Evolutionary conservation across 345 rosid genomes (phyloP), one percentile per base, ranked within the genome.

Genomic region (Lumnitzera littorea): DNA sequence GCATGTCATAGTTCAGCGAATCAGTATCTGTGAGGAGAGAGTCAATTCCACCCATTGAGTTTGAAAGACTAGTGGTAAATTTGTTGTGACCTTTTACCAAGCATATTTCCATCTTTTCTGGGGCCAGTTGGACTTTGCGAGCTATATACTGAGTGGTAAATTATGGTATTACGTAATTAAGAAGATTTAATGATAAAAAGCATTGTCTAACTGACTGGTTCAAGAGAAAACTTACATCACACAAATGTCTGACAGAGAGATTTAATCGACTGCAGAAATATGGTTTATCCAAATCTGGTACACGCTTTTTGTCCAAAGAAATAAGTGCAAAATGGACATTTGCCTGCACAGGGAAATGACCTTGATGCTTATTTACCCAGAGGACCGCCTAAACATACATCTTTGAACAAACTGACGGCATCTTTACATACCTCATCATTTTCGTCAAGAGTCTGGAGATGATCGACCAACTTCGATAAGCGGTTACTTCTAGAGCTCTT

Each of bases 271-370:
- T 82, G 73, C 87, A 75, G 31, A 92, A 81, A 73, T 85, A 87
- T 55, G 94, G 96, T 65, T 81, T 82, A 71, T 76, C 82, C 79
- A 92, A 84, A 64, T 68, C 80, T 31, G 82, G 82, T 47, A 70
- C 68, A 70, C 68, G 70, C 72, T 80, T 67, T 62, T 79, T 72
- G 43, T 92, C 89, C 62, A 81, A 43, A 25, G 96, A 76, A 72
- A 87, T 70, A 74, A 89, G 98, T 87, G 70, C 81, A 73, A 89
- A 81, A 75, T 82, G 84, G 65, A 89, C 69, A 66, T 82, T 87
- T 58, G 76, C 46, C 98, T 91, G 82, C 43, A 7, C 43, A 36
- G 43, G 11, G 1, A 7, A 36, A 36, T 36, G 43, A 36, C 9
- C 43, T 36, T 36, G 49, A 36, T 51, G 60, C 20, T 17, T 57